A percentile compares a stretch with the other conserved stretches of the same genome.
Evolutionary conservation across 202 grass and related monocot genomes (phyloP).

Genomic region (Digitaria exilis): DNA sequence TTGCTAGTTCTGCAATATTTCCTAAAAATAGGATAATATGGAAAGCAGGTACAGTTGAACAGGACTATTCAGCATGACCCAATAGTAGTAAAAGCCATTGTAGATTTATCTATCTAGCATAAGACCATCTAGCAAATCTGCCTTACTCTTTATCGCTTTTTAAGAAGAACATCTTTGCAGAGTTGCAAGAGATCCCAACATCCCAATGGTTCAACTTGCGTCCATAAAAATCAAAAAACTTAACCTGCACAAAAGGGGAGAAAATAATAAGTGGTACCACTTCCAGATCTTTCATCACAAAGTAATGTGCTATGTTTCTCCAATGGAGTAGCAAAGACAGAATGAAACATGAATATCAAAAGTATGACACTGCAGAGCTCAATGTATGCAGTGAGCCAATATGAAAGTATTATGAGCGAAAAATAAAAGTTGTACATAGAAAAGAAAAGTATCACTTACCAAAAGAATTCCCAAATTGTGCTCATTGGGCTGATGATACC

Average conservation of each 20-base stretch:
- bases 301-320: background rate
- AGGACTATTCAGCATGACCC: background rate
- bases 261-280: slow-evolving; percentile 10
- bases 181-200: slow-evolving; percentile 86
- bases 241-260: slow-evolving; percentile 51
- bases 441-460: slow-evolving; percentile 53
- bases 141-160: slow-evolving; percentile 78
- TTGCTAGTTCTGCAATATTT: background rate
- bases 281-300: slow-evolving; percentile 25
- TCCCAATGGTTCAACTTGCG: slow-evolving; percentile 84
- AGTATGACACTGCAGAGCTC: background rate
- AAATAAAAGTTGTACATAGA: background rate
- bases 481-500: slow-evolving; percentile 56
- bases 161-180: slow-evolving; percentile 65
- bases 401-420: slow-evolving; percentile 7
- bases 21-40: background rate
- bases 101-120: background rate
- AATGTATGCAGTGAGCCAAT: background rate
- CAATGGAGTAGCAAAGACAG: slow-evolving; percentile 14
- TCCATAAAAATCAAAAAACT: slow-evolving; percentile 92
- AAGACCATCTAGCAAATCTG: background rate
- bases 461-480: slow-evolving; percentile 94
- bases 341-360: background rate
- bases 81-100: background rate
- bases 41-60: background rate